phyloP scores from a whole-genome alignment of 2,329 filamentous ascomycete genomes.

The Colletotrichum horii region DNA sequence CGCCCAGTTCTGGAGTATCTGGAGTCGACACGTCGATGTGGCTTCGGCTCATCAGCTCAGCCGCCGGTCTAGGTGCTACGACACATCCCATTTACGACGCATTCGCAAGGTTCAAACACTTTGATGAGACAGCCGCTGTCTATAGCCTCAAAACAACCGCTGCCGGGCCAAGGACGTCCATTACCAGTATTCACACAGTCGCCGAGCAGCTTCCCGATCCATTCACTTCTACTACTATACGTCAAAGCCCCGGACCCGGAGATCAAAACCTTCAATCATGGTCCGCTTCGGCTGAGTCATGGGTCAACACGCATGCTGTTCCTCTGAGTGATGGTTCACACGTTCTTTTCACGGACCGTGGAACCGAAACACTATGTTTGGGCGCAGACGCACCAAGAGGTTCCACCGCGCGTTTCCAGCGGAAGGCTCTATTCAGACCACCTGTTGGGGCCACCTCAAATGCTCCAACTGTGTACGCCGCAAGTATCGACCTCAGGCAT shows the following conservation, averaged over 20 bases:
- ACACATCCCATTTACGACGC: constrained; percentile 23
- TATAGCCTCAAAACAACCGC: constrained; percentile 20
- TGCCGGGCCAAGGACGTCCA: not conserved
- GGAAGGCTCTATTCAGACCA: constrained; percentile 61
- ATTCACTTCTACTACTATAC: not conserved
- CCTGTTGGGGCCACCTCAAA: constrained; percentile 31
- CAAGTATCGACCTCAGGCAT: constrained; percentile 59
- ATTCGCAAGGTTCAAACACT: not conserved
- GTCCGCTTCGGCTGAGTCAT: not conserved
- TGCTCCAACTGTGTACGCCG: constrained; percentile 57
- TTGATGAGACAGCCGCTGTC: constrained; percentile 15
- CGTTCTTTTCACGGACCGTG: constrained; percentile 68
- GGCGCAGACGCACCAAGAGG: constrained; percentile 66
- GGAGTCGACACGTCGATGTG: constrained; percentile 56
- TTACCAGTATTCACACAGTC: constrained; percentile 3
- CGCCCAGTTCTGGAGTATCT: constrained; percentile 45
- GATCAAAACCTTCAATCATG: not conserved
- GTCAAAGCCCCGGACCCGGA: not conserved
- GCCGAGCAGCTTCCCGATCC: not conserved
- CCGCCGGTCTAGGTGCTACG: constrained; percentile 41
- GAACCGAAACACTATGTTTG: constrained; percentile 59
- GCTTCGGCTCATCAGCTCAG: constrained; percentile 66
- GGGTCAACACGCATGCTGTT: constrained; percentile 42
- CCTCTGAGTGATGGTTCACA: constrained; percentile 71
- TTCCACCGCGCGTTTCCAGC: constrained; percentile 52